Conservation (phyloP, 2,329 filamentous ascomycete genomes). For the Tolypocladium amazonense region DNA sequence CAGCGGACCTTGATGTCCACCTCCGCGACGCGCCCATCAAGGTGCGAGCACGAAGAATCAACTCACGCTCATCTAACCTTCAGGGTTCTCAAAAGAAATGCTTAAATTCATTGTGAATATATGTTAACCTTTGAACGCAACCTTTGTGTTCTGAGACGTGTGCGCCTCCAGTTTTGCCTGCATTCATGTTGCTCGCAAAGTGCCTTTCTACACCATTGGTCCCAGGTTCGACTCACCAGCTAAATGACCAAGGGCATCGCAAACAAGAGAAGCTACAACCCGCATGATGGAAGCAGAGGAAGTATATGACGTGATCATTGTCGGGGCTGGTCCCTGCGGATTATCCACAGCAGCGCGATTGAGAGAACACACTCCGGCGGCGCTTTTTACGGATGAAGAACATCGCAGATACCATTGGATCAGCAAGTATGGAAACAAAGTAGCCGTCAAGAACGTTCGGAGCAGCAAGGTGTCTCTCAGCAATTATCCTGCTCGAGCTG, state of each 20-base stretch:
- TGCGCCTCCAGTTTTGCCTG: not conserved
- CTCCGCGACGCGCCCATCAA: not conserved
- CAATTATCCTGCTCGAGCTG: slow-evolving; percentile 5
- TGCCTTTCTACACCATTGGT: not conserved
- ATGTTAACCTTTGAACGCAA: not conserved
- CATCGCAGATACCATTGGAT: slow-evolving; percentile 76
- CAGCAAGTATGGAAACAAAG: slow-evolving; percentile 49
- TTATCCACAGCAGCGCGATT: slow-evolving; percentile 65
- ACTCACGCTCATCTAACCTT: not conserved
- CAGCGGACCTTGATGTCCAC: not conserved
- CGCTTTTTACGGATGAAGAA: slow-evolving; percentile 75
- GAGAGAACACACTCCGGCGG: slow-evolving; percentile 61
- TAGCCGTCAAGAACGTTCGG: slow-evolving; percentile 41
- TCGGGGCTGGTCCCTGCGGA: slow-evolving; percentile 66
- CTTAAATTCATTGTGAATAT: not conserved
- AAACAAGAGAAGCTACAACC: not conserved
- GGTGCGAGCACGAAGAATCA: not conserved
- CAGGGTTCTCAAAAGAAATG: not conserved
- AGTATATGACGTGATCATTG: slow-evolving; percentile 56
- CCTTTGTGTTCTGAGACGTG: not conserved
- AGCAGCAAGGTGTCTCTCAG: slow-evolving; percentile 17
- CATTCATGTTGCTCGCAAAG: not conserved
- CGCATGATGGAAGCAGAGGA: slow-evolving; percentile 11
- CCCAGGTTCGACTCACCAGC: not conserved
- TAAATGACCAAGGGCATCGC: not conserved